Conservation (phyloP, 1,139 yeast genomes). For the Eremothecium coryli region DNA sequence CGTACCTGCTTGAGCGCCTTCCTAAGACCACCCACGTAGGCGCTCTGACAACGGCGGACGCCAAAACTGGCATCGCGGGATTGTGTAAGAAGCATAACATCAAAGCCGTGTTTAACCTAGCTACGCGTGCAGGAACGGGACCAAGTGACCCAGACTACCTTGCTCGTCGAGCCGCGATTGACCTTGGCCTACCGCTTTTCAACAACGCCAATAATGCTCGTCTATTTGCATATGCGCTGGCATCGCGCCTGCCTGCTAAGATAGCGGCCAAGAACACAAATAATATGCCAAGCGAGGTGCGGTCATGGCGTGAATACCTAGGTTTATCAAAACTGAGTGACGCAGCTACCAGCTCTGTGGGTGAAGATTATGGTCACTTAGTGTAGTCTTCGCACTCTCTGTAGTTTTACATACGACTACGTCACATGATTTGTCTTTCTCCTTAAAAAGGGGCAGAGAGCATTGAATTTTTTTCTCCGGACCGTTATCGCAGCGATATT, state of each 20-base stretch:
- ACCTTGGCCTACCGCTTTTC: conserved; percentile 90
- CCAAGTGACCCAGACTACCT: conserved; percentile 84
- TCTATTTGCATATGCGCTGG: conserved; percentile 77
- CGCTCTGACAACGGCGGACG: conserved; percentile 83
- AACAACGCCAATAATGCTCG: conserved; percentile 91
- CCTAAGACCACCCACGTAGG: conserved; percentile 36
- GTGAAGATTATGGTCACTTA: no score
- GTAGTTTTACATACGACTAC: no score
- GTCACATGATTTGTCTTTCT: not conserved
- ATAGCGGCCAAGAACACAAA: conserved; percentile 32
- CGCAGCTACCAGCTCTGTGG: no score
- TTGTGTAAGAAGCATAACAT: conserved; percentile 80
- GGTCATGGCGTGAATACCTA: conserved; percentile 93
- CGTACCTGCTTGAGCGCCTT: conserved; percentile 49
- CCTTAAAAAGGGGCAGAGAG: not conserved
- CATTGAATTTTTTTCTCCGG: not conserved
- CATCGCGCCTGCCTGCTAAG: conserved; percentile 58
- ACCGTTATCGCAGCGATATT: not conserved
- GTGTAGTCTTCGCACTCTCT: no score
- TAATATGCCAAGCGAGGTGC: conserved; percentile 71
- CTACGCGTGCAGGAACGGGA: conserved; percentile 77
- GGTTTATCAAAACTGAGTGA: no score
- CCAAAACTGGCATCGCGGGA: conserved; percentile 87
- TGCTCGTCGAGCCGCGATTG: conserved; percentile 98
- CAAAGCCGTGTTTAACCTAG: conserved; percentile 84